Conservation (phyloP, 2,329 filamentous ascomycete species). For the Ophiostoma sp. region DNA sequence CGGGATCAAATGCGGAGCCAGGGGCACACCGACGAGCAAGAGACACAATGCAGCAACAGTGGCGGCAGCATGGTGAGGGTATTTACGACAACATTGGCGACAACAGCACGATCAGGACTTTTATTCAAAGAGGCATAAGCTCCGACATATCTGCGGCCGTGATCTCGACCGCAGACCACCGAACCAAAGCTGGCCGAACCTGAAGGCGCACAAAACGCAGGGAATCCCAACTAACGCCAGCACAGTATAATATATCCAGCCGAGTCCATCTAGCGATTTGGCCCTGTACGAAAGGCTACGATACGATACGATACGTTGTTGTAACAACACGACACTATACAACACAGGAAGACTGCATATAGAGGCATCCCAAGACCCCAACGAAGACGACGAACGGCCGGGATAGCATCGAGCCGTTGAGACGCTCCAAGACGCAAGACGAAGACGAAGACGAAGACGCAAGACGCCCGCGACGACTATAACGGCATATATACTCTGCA, state of each 20-base stretch:
- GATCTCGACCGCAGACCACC: background rate
- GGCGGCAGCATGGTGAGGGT: background rate
- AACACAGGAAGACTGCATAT: slow-evolving; percentile 15
- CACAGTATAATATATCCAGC: slow-evolving; percentile 24
- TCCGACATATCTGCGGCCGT: background rate
- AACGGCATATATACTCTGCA: background rate
- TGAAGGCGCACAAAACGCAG: background rate
- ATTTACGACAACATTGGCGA: background rate
- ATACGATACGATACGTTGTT: slow-evolving; percentile 28
- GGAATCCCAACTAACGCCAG: slow-evolving; percentile 13
- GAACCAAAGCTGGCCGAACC: no score
- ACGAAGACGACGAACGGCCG: slow-evolving; percentile 7
- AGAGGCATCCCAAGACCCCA: slow-evolving; percentile 17
- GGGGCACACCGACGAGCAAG: background rate
- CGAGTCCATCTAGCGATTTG: slow-evolving; percentile 19
- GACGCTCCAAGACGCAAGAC: background rate
- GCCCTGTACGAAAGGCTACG: slow-evolving; percentile 16
- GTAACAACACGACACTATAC: slow-evolving; percentile 28
- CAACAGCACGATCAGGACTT: background rate
- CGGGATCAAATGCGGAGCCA: background rate
- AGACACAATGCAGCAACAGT: background rate
- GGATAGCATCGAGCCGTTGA: background rate
- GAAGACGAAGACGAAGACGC: no score
- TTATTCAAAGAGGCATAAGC: background rate
- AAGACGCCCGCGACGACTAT: background rate